phyloP scores from a whole-genome alignment of 331 rosid genomes.

The Acacia concinna region DNA sequence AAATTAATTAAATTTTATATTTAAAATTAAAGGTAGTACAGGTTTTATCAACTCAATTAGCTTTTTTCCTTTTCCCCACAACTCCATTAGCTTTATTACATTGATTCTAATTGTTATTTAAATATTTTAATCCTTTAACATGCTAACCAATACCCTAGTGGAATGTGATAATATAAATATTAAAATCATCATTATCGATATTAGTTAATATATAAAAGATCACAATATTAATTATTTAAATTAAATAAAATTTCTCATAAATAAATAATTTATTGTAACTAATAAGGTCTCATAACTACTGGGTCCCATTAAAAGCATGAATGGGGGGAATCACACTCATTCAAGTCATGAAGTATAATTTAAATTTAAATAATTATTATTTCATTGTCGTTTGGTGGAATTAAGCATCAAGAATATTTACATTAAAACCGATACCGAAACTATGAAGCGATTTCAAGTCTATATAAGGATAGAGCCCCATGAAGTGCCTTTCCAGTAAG shows the following conservation, averaged over 20 bases:
- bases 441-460: background rate
- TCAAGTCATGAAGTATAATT: background rate
- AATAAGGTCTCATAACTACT: too few relatives aligned
- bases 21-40: too few relatives aligned
- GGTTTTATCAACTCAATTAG: too few relatives aligned
- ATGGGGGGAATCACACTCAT: background rate
- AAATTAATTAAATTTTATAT: too few relatives aligned
- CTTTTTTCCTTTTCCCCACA: too few relatives aligned
- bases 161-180: background rate
- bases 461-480: slow-evolving; percentile 28
- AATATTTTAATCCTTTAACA: background rate
- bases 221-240: background rate
- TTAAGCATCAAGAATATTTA: background rate
- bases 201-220: too few relatives aligned
- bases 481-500: slow-evolving; percentile 36
- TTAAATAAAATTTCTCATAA: background rate
- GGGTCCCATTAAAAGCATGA: background rate
- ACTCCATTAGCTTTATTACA: too few relatives aligned
- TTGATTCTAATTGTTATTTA: too few relatives aligned
- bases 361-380: background rate
- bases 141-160: background rate
- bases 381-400: background rate
- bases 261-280: background rate
- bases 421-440: background rate
- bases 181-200: background rate